Conservation (phyloP, 768 basidiomycete species). For the Psilocybe subaeruginosa region DNA sequence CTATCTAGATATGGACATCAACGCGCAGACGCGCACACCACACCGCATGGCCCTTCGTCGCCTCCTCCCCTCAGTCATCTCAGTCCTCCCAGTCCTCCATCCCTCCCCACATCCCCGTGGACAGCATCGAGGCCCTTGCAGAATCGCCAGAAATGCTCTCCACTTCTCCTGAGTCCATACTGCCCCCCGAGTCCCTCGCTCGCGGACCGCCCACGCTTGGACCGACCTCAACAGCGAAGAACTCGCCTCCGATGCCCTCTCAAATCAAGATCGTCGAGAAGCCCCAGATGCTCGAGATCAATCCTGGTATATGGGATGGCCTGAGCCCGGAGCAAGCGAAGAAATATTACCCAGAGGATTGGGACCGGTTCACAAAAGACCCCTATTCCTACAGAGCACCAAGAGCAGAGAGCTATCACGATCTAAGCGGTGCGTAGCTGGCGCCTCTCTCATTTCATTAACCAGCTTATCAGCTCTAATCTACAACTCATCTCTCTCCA, state of each 20-base stretch:
- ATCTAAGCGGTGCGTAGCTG: slow-evolving; percentile 66
- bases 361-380: slow-evolving; percentile 89
- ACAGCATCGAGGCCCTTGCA: slow-evolving; percentile 10
- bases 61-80: slow-evolving; percentile 25
- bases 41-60: slow-evolving; percentile 93
- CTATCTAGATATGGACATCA: slow-evolving; percentile 90
- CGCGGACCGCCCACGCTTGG: background rate
- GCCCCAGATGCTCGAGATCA: slow-evolving; percentile 96
- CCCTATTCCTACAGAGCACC: slow-evolving; percentile 93
- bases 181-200: slow-evolving; percentile 10
- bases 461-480: slow-evolving; percentile 55
- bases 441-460: background rate
- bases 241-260: slow-evolving; percentile 25
- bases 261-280: slow-evolving; percentile 92
- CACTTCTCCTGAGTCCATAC: slow-evolving; percentile 13
- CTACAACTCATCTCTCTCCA: slow-evolving; percentile 29
- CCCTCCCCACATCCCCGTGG: slow-evolving; percentile 17
- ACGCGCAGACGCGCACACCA: slow-evolving; percentile 91
- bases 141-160: slow-evolving; percentile 17
- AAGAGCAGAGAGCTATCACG: slow-evolving; percentile 96
- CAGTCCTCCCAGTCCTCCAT: slow-evolving; percentile 19
- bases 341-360: slow-evolving; percentile 91
- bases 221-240: background rate
- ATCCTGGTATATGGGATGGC: slow-evolving; percentile 98
- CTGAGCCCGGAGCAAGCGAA: slow-evolving; percentile 88